These are phyloP conservation scores for Rhinocladiella similis DNA, from an alignment of 2,329 filamentous ascomycete species.

Conservation along the genomic window DNA sequence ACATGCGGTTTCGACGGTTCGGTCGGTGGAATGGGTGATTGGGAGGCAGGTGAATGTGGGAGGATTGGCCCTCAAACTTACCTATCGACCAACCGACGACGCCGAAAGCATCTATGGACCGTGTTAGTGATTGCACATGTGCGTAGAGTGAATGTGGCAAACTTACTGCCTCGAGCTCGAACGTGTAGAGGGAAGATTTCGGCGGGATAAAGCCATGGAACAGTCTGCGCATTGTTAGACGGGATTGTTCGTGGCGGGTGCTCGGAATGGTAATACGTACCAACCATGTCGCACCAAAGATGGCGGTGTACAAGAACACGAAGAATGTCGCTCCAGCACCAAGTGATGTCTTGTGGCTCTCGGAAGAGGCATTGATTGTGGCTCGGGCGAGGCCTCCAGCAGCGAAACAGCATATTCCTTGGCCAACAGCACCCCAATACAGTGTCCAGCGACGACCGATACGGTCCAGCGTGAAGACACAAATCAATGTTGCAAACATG, in stretches of 20 bases:
- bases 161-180: slow-evolving; percentile 63
- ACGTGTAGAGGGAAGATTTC: slow-evolving; percentile 74
- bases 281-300: slow-evolving; percentile 64
- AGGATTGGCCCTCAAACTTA: slow-evolving; percentile 59
- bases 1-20: too few species aligned
- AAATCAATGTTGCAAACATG: slow-evolving; percentile 63
- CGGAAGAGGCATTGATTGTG: slow-evolving; percentile 45
- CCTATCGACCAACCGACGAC: slow-evolving; percentile 76
- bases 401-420: slow-evolving; percentile 67
- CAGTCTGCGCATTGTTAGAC: slow-evolving; percentile 33
- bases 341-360: slow-evolving; percentile 53
- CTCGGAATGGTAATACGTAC: too few species aligned
- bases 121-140: too few species aligned
- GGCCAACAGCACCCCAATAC: slow-evolving; percentile 66
- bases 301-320: slow-evolving; percentile 67
- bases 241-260: too few species aligned
- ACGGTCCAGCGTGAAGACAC: slow-evolving; percentile 68
- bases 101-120: slow-evolving; percentile 60
- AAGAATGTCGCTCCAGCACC: slow-evolving; percentile 63
- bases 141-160: too few species aligned
- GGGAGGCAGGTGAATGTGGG: background rate
- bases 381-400: slow-evolving; percentile 61
- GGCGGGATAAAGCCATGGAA: slow-evolving; percentile 66
- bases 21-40: too few species aligned
- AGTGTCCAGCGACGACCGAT: slow-evolving; percentile 69